These are phyloP conservation scores for Talaromyces albobiverticillius DNA, from an alignment of 2,329 filamentous ascomycete species.

Conservation along the genomic window DNA sequence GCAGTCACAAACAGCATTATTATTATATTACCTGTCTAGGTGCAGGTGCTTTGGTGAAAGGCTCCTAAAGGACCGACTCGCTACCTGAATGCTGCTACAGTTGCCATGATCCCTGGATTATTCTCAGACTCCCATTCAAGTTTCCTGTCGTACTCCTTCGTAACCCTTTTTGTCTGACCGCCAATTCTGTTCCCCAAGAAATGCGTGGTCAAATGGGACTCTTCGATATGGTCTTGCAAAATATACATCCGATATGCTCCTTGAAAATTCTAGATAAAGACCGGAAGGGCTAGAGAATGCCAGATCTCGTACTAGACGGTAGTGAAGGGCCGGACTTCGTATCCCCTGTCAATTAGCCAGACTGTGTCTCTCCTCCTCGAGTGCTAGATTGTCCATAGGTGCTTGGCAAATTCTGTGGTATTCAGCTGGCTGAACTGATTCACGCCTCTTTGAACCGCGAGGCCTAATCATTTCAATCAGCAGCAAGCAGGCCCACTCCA, in stretches of 20 bases:
- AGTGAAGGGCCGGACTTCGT: not conserved
- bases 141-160: not conserved
- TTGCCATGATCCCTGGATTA: no score
- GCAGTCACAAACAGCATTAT: no score
- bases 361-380: not conserved
- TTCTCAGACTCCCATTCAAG: not conserved
- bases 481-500: not conserved
- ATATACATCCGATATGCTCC: not conserved
- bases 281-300: not conserved
- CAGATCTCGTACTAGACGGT: not conserved
- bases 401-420: not conserved
- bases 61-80: no score
- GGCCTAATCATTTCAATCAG: not conserved
- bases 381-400: not conserved
- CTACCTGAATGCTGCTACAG: no score
- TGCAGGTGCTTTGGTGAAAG: no score
- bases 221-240: not conserved
- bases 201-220: not conserved
- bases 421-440: not conserved
- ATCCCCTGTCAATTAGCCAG: not conserved
- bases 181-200: not conserved
- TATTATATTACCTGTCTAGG: no score
- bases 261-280: not conserved
- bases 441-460: not conserved
- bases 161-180: not conserved